Evolutionary conservation across 2,329 filamentous ascomycete species (phyloP), one percentile per base, ranked within the genome.

Genomic region (Colletotrichum limetticola): DNA sequence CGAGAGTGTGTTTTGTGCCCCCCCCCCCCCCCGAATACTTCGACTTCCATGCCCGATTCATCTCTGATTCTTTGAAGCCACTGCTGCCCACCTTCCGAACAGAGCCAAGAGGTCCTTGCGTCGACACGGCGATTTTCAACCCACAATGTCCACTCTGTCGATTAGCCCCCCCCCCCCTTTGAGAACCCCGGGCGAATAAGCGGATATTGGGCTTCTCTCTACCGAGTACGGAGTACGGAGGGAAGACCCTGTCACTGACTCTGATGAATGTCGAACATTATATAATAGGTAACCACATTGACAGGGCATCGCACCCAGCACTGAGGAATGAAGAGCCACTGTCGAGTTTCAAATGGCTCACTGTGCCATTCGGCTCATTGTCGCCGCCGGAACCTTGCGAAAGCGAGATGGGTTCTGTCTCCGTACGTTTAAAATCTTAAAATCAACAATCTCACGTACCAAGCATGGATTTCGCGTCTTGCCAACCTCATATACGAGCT

Each of bases 391-490:
- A 62, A 61, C 37, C 30, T 53, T 53, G 37, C 53, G 52, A 59
- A 28, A 12, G n/a, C 12, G 22, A 37, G 19, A 16, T 30, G 60
- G 37, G 12, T 16, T 37, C 35, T 14, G 12, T 37, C 12, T 37
- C 14, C 16, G 37, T 42, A 42, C 37, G 28, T 9, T 16, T 16
- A 9, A 35, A 28, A 22, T 53, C 24, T 22, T 9, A n/a, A 5
- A 28, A n/a, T 12, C 6, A 53, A 19, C 9, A n/a, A 19, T 6
- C 22, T 16, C 11, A 19, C n/a, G 6, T 2, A 14, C n/a, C 28
- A 35, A n/a, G 30, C 52, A 26, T 63, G 53, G 68, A 35, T 49
- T 72, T 42, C 65, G 24, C 19, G 14, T 59, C 9, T 64, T 59
- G 3, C 37, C 24, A 24, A 24, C 1, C 35, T 19, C 7, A 66